These are phyloP conservation scores for Cylindrotheca fusiformis DNA, from an alignment of 108 stramenopile genomes.

Conservation along the genomic window DNA sequence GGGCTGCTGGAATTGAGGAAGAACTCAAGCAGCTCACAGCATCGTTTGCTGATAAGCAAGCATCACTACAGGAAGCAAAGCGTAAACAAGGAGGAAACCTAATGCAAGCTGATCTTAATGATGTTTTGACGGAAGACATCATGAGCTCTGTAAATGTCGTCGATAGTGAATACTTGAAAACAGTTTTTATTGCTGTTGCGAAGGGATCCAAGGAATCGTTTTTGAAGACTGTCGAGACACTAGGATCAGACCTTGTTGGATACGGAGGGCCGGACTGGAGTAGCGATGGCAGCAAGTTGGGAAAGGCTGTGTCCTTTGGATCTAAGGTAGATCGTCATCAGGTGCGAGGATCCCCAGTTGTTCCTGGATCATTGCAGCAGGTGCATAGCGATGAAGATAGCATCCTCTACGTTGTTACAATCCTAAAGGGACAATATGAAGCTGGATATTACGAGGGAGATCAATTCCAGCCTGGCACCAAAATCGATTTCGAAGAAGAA, in stretches of 20 bases:
- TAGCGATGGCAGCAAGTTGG: conserved; percentile 56
- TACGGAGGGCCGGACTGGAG: conserved; percentile 93
- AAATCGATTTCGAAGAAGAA: conserved; percentile 83
- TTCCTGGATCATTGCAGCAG: conserved; percentile 76
- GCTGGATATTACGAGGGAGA: conserved; percentile 91
- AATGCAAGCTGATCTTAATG: conserved; percentile 79
- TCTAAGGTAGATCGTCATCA: conserved; percentile 73
- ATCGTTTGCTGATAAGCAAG: conserved; percentile 82
- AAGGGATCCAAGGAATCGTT: conserved; percentile 70
- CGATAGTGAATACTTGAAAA: conserved; percentile 90
- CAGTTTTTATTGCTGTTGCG: conserved; percentile 82
- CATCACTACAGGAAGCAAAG: conserved; percentile 67
- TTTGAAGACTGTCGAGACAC: conserved; percentile 49
- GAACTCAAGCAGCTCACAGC: conserved; percentile 85
- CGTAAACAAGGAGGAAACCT: conserved; percentile 82
- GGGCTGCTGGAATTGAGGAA: conserved; percentile 83
- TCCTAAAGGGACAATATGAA: conserved; percentile 90
- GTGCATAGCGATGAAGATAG: conserved; percentile 82
- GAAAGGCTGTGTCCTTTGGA: conserved; percentile 70
- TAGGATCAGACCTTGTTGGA: conserved; percentile 80
- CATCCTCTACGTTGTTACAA: conserved; percentile 86
- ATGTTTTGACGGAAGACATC: conserved; percentile 74
- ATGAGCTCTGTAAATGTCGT: conserved; percentile 66
- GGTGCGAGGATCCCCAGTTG: conserved; percentile 90
- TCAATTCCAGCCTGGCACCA: conserved; percentile 81